These are phyloP conservation scores for Paratinospora sagittata DNA, from an alignment of 164 flowering plant genomes.

Conservation along the genomic window DNA sequence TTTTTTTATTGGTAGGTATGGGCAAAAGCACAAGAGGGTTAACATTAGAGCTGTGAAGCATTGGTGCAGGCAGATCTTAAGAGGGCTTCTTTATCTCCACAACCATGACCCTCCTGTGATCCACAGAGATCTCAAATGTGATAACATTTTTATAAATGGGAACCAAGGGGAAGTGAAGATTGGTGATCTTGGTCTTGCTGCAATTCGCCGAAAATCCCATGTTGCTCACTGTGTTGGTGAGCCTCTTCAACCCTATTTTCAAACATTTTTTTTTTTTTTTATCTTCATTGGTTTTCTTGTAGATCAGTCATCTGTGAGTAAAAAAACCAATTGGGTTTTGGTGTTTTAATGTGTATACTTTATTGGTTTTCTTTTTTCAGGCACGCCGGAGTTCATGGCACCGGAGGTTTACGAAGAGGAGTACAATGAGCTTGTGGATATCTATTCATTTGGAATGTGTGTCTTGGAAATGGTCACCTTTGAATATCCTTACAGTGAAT, in stretches of 20 bases:
- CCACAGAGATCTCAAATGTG: slow-evolving; percentile 95
- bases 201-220: slow-evolving; percentile 76
- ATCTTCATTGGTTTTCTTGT: too few relatives aligned
- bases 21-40: slow-evolving; percentile 78
- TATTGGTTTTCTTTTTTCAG: slow-evolving; percentile 26
- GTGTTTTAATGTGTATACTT: neutral
- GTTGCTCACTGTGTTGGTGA: slow-evolving; percentile 89
- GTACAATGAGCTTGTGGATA: slow-evolving; percentile 87
- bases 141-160: slow-evolving; percentile 89
- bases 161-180: slow-evolving; percentile 92
- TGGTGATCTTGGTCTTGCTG: slow-evolving; percentile 94
- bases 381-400: slow-evolving; percentile 99
- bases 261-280: too few relatives aligned
- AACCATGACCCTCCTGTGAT: slow-evolving; percentile 84
- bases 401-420: slow-evolving; percentile 93
- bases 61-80: slow-evolving; percentile 93
- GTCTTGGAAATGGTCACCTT: slow-evolving; percentile 90
- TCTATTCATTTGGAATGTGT: slow-evolving; percentile 95
- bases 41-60: slow-evolving; percentile 88
- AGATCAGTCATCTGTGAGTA: too few relatives aligned
- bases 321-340: neutral
- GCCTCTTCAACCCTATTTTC: neutral
- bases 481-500: slow-evolving; percentile 95
- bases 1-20: slow-evolving; percentile 47
- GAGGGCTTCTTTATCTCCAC: slow-evolving; percentile 84